Conservation (phyloP, 2,329 filamentous ascomycete species). For the Colletotrichum musae region DNA sequence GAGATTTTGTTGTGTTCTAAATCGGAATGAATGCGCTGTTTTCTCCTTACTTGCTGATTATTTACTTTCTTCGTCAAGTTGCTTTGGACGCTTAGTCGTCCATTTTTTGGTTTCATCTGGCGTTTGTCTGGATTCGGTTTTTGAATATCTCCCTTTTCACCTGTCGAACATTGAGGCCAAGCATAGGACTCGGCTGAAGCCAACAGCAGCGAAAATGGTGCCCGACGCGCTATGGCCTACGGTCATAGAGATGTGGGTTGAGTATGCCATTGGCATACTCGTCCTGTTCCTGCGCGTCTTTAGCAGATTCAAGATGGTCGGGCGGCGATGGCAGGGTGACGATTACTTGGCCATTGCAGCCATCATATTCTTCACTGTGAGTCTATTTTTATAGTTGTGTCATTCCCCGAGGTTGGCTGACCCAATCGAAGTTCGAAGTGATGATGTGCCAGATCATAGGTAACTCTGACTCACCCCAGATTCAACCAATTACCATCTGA, state of each 20-base stretch:
- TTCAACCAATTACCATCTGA: background rate
- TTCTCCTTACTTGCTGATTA: background rate
- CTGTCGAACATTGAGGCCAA: too few species aligned
- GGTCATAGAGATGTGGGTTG: conserved; percentile 39
- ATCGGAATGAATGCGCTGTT: background rate
- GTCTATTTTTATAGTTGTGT: background rate
- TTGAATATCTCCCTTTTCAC: too few species aligned
- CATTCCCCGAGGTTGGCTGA: background rate
- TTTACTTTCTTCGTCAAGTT: background rate
- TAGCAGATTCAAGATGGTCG: conserved; percentile 20
- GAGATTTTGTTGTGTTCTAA: background rate
- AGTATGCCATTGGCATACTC: conserved; percentile 31
- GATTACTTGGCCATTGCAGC: conserved; percentile 32
- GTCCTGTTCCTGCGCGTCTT: conserved; percentile 32
- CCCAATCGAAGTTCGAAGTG: conserved; percentile 31
- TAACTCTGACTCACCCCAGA: background rate
- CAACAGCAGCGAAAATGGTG: conserved; percentile 27
- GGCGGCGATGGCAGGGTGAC: conserved; percentile 33
- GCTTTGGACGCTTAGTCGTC: background rate
- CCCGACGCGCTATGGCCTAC: conserved; percentile 20
- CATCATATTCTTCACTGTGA: conserved; percentile 31
- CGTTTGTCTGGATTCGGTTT: background rate
- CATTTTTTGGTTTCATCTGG: background rate
- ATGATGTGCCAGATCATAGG: conserved; percentile 39
- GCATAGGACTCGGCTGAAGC: background rate